These are phyloP conservation scores for Heterobasidion parviporum DNA, from an alignment of 1,284 basidiomycete genomes.

Conservation along the genomic window DNA sequence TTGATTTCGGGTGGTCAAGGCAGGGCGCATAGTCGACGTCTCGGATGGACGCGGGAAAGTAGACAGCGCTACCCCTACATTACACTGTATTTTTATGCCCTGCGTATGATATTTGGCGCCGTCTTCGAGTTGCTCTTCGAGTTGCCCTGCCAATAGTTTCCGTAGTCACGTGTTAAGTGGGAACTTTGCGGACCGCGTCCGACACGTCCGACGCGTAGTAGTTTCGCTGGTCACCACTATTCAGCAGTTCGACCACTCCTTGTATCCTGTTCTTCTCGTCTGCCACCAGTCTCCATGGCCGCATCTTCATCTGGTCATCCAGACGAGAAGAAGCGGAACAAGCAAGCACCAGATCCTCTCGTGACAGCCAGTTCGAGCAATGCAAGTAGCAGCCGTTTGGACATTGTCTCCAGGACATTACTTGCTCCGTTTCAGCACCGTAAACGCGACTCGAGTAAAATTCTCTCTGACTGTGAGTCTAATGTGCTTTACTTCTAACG, in stretches of 20 bases:
- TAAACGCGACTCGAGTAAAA: slow-evolving; percentile 59
- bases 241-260: too few relatives aligned
- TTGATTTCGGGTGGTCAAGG: slow-evolving; percentile 63
- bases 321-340: slow-evolving; percentile 20
- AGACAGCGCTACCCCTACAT: background rate
- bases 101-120: background rate
- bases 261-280: background rate
- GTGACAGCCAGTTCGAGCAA: slow-evolving; percentile 4
- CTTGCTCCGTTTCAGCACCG: slow-evolving; percentile 59
- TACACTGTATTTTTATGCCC: too few relatives aligned
- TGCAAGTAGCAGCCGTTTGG: slow-evolving; percentile 21
- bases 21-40: background rate
- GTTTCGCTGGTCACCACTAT: background rate
- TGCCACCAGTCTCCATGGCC: slow-evolving; percentile 4
- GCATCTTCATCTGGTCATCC: slow-evolving; percentile 10
- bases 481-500: slow-evolving; percentile 2
- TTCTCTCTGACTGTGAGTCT: slow-evolving; percentile 65
- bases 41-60: background rate
- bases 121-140: background rate
- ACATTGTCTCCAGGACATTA: slow-evolving; percentile 57
- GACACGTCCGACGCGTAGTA: background rate
- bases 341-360: slow-evolving; percentile 28
- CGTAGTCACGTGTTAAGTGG: too few relatives aligned
- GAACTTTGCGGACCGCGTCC: background rate
- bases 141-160: too few relatives aligned